Conservation (phyloP, 345 rosid species). For the Erucastrum elatum region DNA sequence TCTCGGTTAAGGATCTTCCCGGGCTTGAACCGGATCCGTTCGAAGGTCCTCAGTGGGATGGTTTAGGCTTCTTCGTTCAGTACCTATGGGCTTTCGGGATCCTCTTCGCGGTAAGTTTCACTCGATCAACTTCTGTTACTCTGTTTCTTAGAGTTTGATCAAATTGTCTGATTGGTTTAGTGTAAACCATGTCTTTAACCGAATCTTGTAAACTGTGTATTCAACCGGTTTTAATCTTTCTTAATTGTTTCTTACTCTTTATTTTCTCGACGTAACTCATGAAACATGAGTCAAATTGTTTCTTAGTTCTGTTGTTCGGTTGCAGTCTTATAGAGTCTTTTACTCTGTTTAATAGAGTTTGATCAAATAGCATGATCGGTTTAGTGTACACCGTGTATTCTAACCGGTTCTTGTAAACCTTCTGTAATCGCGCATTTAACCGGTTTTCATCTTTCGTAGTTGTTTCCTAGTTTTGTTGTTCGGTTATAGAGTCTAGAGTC, state of each 20-base stretch:
- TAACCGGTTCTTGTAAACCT: no score
- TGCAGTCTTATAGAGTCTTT: not conserved
- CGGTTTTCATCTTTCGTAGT: no score
- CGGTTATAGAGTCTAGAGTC: not conserved
- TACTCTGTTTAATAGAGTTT: not conserved
- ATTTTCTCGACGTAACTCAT: not conserved
- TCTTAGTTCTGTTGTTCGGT: not conserved
- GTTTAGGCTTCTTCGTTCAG: slow-evolving; percentile 75
- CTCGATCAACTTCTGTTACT: not conserved
- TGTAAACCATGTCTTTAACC: not conserved
- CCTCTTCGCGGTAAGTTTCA: slow-evolving; percentile 62
- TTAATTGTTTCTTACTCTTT: no score
- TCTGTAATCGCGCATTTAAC: no score
- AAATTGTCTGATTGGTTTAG: not conserved
- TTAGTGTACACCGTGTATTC: no score
- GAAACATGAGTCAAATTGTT: not conserved
- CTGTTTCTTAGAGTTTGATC: not conserved
- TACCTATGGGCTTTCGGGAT: slow-evolving; percentile 91
- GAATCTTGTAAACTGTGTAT: not conserved
- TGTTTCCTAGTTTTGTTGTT: not conserved
- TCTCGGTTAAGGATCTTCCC: slow-evolving; percentile 56
- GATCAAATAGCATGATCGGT: no score
- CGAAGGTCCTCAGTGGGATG: slow-evolving; percentile 88
- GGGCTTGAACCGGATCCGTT: slow-evolving; percentile 66
- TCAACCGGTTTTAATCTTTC: not conserved